These are phyloP conservation scores for Candida takata DNA, from an alignment of 805 yeast genomes.

Conservation along the genomic window DNA sequence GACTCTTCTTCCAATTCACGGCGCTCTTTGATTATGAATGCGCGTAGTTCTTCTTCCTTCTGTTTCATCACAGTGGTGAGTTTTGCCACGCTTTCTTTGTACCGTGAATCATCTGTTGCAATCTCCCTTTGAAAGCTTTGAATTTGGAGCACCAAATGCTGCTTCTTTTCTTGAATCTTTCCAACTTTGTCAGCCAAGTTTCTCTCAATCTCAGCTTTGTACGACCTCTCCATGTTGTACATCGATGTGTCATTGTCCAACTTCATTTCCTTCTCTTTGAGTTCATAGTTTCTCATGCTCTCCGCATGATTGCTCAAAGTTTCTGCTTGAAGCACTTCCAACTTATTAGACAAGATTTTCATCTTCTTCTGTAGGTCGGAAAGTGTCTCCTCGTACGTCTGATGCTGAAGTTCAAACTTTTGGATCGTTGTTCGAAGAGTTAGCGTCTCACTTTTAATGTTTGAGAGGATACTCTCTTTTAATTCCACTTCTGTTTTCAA, in stretches of 20 bases:
- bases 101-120: constrained; percentile 14
- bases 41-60: constrained; percentile 20
- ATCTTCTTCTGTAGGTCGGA: constrained; percentile 15
- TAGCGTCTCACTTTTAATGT: constrained; percentile 19
- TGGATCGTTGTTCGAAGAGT: constrained; percentile 32
- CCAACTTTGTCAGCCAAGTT: constrained; percentile 30
- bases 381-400: constrained; percentile 23
- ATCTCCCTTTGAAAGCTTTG: constrained; percentile 24
- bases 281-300: constrained; percentile 22
- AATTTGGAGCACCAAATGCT: constrained; percentile 22
- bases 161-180: constrained; percentile 26
- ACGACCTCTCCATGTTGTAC: constrained; percentile 28
- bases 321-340: constrained; percentile 23
- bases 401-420: constrained; percentile 31
- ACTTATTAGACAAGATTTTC: constrained; percentile 26
- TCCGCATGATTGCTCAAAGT: constrained; percentile 22
- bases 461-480: constrained; percentile 18
- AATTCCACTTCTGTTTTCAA: constrained; percentile 8
- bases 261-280: constrained; percentile 27
- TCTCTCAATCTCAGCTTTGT: constrained; percentile 31
- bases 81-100: constrained; percentile 14
- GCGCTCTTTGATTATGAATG: constrained; percentile 20
- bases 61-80: constrained; percentile 19
- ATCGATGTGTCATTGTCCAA: constrained; percentile 32
- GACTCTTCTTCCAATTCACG: constrained; percentile 5